phyloP scores from a whole-genome alignment of 441 rosid species.

The Adansonia madagascariensis region DNA sequence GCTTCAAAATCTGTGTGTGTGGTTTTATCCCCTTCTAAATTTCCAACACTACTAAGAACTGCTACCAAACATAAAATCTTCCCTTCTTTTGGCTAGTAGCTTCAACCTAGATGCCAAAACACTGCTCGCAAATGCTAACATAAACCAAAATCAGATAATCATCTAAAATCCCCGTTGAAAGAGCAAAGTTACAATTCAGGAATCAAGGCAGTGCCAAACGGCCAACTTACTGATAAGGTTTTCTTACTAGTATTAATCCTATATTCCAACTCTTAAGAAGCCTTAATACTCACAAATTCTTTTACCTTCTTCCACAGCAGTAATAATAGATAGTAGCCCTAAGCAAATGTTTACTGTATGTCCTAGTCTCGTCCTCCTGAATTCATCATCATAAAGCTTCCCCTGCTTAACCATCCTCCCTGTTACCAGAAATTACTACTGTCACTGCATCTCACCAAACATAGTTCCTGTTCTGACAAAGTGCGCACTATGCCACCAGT shows the following conservation, averaged over 20 bases:
- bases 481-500: neutral
- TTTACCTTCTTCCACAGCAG: slow-evolving; percentile 4
- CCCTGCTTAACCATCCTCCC: neutral
- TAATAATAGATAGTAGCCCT: neutral
- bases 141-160: neutral
- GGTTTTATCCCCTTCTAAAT: neutral
- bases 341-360: slow-evolving; percentile 3
- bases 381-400: neutral
- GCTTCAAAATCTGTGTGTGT: neutral
- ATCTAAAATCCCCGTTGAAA: neutral
- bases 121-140: neutral
- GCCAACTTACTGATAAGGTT: neutral
- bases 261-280: neutral
- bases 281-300: neutral
- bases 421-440: neutral
- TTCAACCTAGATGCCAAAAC: neutral
- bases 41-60: neutral
- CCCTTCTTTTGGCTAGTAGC: neutral
- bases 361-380: neutral
- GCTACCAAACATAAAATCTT: neutral
- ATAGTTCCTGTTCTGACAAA: neutral
- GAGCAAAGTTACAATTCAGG: neutral
- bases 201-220: neutral
- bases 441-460: neutral
- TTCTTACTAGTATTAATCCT: neutral